Conservation (phyloP, 108 stramenopile species). For the Epipyxis sp. region DNA sequence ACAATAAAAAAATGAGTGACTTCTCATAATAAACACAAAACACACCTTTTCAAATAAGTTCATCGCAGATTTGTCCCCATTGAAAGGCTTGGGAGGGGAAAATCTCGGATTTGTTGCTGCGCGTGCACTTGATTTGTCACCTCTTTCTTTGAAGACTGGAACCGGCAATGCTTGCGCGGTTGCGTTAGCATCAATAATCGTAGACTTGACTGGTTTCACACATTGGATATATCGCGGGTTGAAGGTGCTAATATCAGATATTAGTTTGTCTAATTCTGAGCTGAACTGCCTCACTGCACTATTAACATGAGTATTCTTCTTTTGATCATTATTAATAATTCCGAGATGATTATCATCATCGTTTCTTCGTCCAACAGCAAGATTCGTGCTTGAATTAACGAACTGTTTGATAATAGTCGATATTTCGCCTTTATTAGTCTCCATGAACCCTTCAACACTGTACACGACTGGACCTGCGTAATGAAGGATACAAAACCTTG, state of each 20-base stretch:
- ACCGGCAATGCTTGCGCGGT: too few species aligned
- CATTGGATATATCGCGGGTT: too few species aligned
- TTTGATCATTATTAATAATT: neutral
- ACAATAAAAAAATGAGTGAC: neutral
- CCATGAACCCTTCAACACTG: slow-evolving; percentile 56
- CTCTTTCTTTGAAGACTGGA: too few species aligned
- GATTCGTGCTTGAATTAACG: neutral
- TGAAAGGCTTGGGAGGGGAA: too few species aligned
- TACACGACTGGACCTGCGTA: slow-evolving; percentile 58
- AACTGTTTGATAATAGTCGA: slow-evolving; percentile 23
- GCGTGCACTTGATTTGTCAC: too few species aligned
- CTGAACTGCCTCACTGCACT: neutral
- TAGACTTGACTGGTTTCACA: too few species aligned
- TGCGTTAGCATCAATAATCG: too few species aligned
- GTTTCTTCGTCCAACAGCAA: neutral
- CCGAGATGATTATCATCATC: neutral
- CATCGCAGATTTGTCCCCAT: too few species aligned
- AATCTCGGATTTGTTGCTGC: too few species aligned
- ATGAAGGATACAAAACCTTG: slow-evolving; percentile 45
- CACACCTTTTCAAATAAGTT: too few species aligned
- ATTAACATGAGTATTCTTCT: neutral
- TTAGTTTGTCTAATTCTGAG: neutral
- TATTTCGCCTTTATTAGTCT: slow-evolving; percentile 44
- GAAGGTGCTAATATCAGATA: too few species aligned
- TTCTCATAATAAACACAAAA: neutral